These are phyloP conservation scores for Fonsecaea pedrosoi DNA, from an alignment of 2,329 filamentous ascomycete species.

Conservation along the genomic window DNA sequence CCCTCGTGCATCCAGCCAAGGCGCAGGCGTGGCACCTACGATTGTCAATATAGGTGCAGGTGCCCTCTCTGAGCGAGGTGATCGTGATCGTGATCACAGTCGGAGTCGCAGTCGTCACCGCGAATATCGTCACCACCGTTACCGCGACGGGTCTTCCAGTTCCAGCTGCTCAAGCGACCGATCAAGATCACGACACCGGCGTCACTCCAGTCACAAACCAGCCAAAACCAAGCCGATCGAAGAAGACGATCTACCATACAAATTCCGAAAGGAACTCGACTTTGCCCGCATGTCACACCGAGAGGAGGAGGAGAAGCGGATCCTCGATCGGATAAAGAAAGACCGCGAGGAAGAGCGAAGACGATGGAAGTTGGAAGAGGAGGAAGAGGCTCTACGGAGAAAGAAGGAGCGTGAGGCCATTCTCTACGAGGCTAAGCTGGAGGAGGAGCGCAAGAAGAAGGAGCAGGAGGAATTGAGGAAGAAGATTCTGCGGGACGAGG, in stretches of 20 bases:
- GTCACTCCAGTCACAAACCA: slow-evolving; percentile 43
- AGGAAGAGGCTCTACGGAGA: slow-evolving; percentile 36
- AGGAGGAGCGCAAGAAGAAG: slow-evolving; percentile 40
- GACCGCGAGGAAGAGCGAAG: slow-evolving; percentile 40
- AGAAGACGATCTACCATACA: slow-evolving; percentile 40
- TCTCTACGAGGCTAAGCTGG: slow-evolving; percentile 33
- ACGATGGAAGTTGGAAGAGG: slow-evolving; percentile 37
- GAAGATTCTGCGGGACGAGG: slow-evolving; percentile 41
- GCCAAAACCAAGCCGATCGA: slow-evolving; percentile 44
- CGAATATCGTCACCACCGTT: slow-evolving; percentile 17
- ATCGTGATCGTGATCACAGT: slow-evolving; percentile 25
- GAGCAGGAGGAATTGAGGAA: slow-evolving; percentile 41
- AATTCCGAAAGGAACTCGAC: slow-evolving; percentile 41
- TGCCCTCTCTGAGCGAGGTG: slow-evolving; percentile 12
- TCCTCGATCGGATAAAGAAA: slow-evolving; percentile 51
- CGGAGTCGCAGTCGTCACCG: slow-evolving; percentile 32
- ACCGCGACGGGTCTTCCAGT: slow-evolving; percentile 28
- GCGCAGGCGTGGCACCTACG: slow-evolving; percentile 33
- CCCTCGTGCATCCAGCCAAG: slow-evolving; percentile 37
- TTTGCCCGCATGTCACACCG: slow-evolving; percentile 35
- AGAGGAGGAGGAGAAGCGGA: slow-evolving; percentile 56
- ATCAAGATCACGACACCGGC: slow-evolving; percentile 43
- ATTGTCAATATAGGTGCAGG: slow-evolving; percentile 34
- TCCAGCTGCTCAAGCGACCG: slow-evolving; percentile 26
- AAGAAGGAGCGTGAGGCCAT: slow-evolving; percentile 45